Evolutionary conservation across 2,329 filamentous ascomycete genomes (phyloP), one percentile per base, ranked within the genome.

Genomic region (Cercospora sp.): DNA sequence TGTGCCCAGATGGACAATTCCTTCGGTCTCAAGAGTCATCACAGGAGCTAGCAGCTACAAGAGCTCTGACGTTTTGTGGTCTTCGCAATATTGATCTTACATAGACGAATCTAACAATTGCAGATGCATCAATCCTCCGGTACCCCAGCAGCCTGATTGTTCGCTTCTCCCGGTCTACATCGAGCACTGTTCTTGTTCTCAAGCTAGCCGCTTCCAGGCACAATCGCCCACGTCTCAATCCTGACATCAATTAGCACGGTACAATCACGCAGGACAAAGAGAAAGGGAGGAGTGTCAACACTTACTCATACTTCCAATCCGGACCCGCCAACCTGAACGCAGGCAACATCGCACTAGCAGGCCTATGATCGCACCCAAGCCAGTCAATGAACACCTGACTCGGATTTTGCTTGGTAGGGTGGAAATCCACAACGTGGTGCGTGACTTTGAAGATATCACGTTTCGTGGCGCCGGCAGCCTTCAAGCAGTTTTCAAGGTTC

Each of bases 361-460:
- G 70, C 42, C 70, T 48, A 64, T 69, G 65, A 18, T 71, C 70
- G 30, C 62, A 61, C 10, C 67, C 69, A 33, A 72, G 55, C 70
- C 69, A 72, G n/a, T 72, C 67, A 28, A 68, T 67, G 23, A 72
- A 72, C 8, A 68, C 64, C 23, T 68, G 31, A 20, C 69, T 68
- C 1, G 67, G 70, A 30, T 71, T 72, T 57, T 72, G 67, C 51
- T 69, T 71, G 51, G 69, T 69, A 33, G 65, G 64, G 45, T 72
- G 67, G 45, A 71, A 69, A 36, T 68, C 69, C 9, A 72, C 70
- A 7, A 72, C 70, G 36, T 72, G 67, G 45, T 72, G 70, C n/a
- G 70, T 72, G 28, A 72, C 70, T 53, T 72, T 71, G 69, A 72
- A 72, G 31, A 72, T 71, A 58, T 72, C 70, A 31, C 69, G 53